Conservation (phyloP, 768 basidiomycete species). For the Daedaleopsis sinensis region DNA sequence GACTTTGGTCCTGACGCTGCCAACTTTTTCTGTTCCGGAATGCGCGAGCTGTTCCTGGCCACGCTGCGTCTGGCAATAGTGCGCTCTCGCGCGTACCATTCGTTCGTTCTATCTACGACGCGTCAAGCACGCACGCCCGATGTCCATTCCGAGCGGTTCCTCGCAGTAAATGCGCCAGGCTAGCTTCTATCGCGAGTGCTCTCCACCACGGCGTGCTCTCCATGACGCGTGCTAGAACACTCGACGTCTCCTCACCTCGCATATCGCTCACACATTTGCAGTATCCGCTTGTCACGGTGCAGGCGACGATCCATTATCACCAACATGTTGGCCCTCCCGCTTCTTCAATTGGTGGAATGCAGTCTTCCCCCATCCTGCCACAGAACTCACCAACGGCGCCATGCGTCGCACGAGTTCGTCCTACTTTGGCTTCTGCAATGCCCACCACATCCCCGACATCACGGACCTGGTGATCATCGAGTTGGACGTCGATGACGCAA, state of each 20-base stretch:
- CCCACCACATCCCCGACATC: conserved; percentile 90
- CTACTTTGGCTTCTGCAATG: conserved; percentile 94
- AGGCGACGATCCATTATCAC: conserved; percentile 85
- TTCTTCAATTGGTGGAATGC: conserved; percentile 98
- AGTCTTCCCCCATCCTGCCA: conserved; percentile 97
- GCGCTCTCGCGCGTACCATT: not conserved
- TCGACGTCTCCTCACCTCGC: not conserved
- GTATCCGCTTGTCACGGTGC: conserved; percentile 95
- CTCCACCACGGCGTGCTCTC: not conserved
- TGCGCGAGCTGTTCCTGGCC: not conserved
- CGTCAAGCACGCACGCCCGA: conserved; percentile 5
- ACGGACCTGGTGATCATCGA: conserved; percentile 96
- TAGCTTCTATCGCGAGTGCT: no score
- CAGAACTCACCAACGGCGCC: conserved; percentile 97
- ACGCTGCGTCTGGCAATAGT: conserved; percentile 3
- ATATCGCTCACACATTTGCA: conserved; percentile 33
- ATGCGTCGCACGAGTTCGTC: conserved; percentile 89
- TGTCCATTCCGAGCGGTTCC: not conserved
- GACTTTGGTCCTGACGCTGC: not conserved
- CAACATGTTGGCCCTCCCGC: conserved; percentile 87
- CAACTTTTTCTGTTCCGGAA: not conserved
- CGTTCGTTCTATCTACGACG: conserved; percentile 5
- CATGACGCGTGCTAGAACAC: no score
- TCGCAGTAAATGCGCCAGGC: conserved; percentile 12
- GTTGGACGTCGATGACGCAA: conserved; percentile 87